Evolutionary conservation across 352 stramenopile species (phyloP), one percentile per base, ranked within the genome.

Genomic region (Saprolegnia parasitica): DNA sequence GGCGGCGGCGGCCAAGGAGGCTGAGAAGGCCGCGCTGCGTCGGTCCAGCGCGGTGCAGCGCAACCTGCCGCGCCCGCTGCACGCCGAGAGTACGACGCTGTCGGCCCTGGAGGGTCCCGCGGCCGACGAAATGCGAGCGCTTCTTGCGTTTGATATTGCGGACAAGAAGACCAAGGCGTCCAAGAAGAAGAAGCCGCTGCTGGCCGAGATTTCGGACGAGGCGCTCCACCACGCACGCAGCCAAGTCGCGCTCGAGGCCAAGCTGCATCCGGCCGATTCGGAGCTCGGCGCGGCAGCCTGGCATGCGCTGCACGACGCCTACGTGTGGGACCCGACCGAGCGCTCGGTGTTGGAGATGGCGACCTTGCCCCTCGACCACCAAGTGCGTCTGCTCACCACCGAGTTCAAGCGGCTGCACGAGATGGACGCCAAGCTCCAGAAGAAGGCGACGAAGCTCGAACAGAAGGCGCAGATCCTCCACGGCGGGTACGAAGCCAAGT

Each of bases 191-290:
- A 68, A 75, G 4, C 74, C 78, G 1, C 55, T 42, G 5, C 68
- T 91, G 1, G 32, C 78, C 8, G 50, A 77, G 39, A 89, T 93
- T 52, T 76, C 79, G 0, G 85, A 95, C 50, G 79, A 73, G n/a
- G 78, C 86, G 15, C 74, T 95, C 45, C 77, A 85, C 55, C 74
- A 77, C 5, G 87, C 85, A 10, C 77, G 77, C 29, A 89, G 91
- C 72, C 86, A 92, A 77, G 76, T 95, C 26, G 71, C 84, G n/a
- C 83, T 95, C 55, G 87, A 95, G 68, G 83, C 82, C 39, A 91
- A 80, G 74, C 58, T 93, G 37, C 62, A 74, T 57, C 13, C 13
- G 35, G 35, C 24, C 11, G 24, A 16, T 8, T 67, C 73, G 8
- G 42, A 56, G 11, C 56, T 72, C 24, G 76, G 84, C 52, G 40